Base-by-base conservation (phyloP, 352 stramenopile genomes). In the Elongisporangium anandrum region DNA sequence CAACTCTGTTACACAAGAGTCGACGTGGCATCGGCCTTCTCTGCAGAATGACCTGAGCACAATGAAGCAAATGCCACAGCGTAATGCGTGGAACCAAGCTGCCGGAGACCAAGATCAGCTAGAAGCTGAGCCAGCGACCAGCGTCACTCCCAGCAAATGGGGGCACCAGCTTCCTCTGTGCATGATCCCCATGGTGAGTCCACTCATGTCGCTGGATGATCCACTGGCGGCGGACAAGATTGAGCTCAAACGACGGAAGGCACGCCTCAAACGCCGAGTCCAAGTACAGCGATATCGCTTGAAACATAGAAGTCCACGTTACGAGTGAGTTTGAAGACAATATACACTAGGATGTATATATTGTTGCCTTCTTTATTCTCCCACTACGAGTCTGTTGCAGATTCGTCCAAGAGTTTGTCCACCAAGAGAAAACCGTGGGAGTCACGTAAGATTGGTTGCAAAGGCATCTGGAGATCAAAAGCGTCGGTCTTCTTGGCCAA, bases 141-240 rank as follows among this genome's bases (percentile, higher is more conserved):
- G 22, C 49, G n/a, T n/a, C n/a, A 10, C 24, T 34, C 24, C 24
- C 24, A 34, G 16, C 5, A 19, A 22, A 34, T 41, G 53, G 1
- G 70, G 72, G 9, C 64, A 87, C 23, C 63, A 79, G 50, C 66
- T 88, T 13, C 74, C 80, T 22, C 26, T 90, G 15, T 90, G 78
- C 45, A 64, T 92, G 60, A 81, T 90, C 41, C 82, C 82, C 38
- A 80, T 90, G 65, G 77, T 85, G 56, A 90, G 79, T 56, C 75
- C 77, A 4, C 66, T 92, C 2, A 70, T 72, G 0, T 86, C 74
- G 15, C 72, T 92, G 13, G 82, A 92, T 52, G 67, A 90, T 50
- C 82, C 80, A 3, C 81, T 75, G 6, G 82, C 80, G 6, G 75
- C 70, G 16, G 59, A 73, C 0, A 90, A 88, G 45, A 65, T 84